Percentiles rank a stretch among this genome's conserved stretches.
phyloP scores from a whole-genome alignment of 345 rosid genomes.

The Linum tenue region DNA sequence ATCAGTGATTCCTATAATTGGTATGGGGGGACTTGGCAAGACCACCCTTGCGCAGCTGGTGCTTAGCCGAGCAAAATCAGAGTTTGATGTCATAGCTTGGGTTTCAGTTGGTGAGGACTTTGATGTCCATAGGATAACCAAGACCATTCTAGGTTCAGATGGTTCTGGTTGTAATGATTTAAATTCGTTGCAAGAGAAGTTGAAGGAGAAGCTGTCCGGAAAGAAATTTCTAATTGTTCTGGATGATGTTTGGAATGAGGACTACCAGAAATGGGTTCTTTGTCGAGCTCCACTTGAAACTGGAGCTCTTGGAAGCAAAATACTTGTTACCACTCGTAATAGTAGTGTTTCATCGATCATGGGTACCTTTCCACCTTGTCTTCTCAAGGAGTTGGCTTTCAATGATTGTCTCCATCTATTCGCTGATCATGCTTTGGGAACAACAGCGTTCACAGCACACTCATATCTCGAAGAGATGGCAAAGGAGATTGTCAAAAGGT shows the following conservation, averaged over 20 bases:
- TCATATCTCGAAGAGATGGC: background rate
- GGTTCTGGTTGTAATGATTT: background rate
- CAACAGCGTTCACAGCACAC: background rate
- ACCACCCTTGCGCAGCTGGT: background rate
- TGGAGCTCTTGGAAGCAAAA: background rate
- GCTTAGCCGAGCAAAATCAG: background rate
- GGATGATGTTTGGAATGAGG: constrained; percentile 18
- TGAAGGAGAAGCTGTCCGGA: constrained; percentile 12
- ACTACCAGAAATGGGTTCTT: constrained; percentile 22
- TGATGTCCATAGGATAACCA: background rate
- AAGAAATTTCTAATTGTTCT: background rate
- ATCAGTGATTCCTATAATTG: background rate
- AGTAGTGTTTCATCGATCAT: background rate
- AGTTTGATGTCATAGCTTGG: background rate
- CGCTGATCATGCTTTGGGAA: background rate
- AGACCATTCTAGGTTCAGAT: background rate
- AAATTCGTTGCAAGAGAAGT: background rate
- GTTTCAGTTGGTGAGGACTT: background rate
- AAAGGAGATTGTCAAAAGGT: background rate
- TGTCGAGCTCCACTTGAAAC: constrained; percentile 14
- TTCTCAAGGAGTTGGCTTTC: background rate
- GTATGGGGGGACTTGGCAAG: background rate
- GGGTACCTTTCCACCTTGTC: background rate
- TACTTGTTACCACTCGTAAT: background rate
- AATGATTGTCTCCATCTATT: background rate